Evolutionary conservation across 768 basidiomycete species (phyloP).

Genomic region (Sporobolomyces pararoseus): DNA sequence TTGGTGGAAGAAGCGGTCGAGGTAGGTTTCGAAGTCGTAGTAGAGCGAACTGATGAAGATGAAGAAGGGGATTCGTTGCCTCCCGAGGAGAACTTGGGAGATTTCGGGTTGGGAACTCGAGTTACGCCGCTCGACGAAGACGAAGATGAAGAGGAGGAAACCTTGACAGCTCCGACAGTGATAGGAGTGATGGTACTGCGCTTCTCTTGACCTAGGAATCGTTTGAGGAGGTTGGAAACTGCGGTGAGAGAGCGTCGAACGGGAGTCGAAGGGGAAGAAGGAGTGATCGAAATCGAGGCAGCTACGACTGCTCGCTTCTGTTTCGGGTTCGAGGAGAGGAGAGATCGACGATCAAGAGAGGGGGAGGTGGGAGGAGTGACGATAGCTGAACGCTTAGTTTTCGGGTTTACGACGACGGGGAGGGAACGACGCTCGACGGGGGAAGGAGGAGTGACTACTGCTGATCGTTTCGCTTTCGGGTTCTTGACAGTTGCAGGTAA

Average conservation of each 20-base stretch:
- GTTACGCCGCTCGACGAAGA: background rate
- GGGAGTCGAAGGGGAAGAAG: background rate
- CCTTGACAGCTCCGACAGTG: constrained; percentile 15
- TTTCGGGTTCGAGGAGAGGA: constrained; percentile 29
- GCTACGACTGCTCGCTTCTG: constrained; percentile 29
- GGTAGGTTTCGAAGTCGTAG: background rate
- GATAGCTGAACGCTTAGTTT: constrained; percentile 19
- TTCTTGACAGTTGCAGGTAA: constrained; percentile 12
- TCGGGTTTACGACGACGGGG: constrained; percentile 21
- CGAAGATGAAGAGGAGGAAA: background rate
- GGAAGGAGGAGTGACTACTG: background rate
- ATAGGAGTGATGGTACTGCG: background rate
- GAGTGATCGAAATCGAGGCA: constrained; percentile 19
- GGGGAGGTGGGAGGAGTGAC: background rate
- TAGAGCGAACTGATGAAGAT: background rate
- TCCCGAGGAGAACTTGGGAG: constrained; percentile 13
- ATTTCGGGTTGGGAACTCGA: constrained; percentile 37
- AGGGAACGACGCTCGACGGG: background rate
- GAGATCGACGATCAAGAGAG: background rate
- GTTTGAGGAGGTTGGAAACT: constrained; percentile 7
- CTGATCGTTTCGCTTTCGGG: constrained; percentile 27
- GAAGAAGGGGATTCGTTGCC: background rate
- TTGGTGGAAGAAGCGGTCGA: constrained; percentile 10
- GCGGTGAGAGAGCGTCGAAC: constrained; percentile 7
- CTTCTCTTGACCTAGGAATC: constrained; percentile 6